Base-by-base conservation (phyloP, 768 basidiomycete species). In the Mycena sanguinolenta region DNA sequence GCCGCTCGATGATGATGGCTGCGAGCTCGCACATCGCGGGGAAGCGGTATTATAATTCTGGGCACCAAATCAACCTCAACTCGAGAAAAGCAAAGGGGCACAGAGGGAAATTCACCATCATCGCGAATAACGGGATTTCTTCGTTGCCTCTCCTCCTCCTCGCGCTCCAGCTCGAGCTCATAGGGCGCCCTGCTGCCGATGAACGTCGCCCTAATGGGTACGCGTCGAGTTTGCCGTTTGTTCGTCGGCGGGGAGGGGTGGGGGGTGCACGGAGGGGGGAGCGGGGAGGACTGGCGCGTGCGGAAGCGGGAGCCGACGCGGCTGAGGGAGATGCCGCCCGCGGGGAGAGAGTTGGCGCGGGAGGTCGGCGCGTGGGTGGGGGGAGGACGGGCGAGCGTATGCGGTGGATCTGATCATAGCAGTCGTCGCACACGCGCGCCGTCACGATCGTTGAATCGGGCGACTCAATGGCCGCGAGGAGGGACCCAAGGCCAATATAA, bases 351-450 rank as follows among this genome's bases (percentile, higher is more conserved):
- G 25, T 81, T 75, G 39, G 80, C 75, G 74, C 80, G 82, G 76
- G 77, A 62, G 79, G 77, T 39, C 77, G 81, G 39, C 80, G 81
- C 58, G 78, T n/a, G n/a, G n/a, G n/a, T n/a, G 83, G 53, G 72
- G 71, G 69, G 79, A 75, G 32, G 87, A 39, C 53, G 25, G 69
- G 69, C 39, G 69, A 28, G 59, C 64, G 63, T 58, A 75, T 79
- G 59, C 91, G 92, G 67, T 92, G 86, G 39, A 95, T 88, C 78
- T 92, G 92, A 74, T 92, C 90, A 80, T 83, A 91, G 76, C 94
- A 95, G 71, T 90, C 92, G 67, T 93, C 90, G 74, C 94, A 95
- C 57, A 95, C 92, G 63, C 92, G 88, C n/a, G 83, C 83, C 32
- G 81, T 74, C 57, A 82, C 50, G 53, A 94, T 84, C 4, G 90